Evolutionary conservation across 352 stramenopile genomes (phyloP).

Genomic region (Globisporangium nunn): DNA sequence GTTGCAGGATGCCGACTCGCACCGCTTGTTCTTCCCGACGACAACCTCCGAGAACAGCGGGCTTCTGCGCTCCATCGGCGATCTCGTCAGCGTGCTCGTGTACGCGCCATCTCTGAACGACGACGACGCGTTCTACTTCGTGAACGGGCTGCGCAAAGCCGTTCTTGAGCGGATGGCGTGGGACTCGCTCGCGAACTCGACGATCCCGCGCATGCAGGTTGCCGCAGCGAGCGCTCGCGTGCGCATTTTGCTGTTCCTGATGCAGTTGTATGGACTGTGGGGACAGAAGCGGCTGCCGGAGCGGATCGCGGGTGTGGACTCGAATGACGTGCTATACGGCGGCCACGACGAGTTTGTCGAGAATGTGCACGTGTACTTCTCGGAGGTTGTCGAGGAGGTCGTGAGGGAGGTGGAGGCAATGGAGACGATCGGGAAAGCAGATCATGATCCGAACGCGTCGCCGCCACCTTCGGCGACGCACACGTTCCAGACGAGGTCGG

Average conservation of each 20-base stretch:
- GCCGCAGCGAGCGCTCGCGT: conserved; percentile 18
- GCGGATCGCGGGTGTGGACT: conserved; percentile 48
- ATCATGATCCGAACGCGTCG: neutral
- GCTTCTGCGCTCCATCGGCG: conserved; percentile 26
- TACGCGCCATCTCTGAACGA: conserved; percentile 73
- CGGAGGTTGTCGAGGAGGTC: conserved; percentile 39
- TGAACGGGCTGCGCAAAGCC: conserved; percentile 65
- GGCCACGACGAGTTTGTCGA: conserved; percentile 44
- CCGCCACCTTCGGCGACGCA: neutral
- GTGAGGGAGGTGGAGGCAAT: conserved; percentile 41
- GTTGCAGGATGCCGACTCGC: neutral
- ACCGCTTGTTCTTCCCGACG: neutral
- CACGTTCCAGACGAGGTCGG: neutral
- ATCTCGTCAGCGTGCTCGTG: conserved; percentile 61
- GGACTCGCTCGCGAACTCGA: conserved; percentile 1
- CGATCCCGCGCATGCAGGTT: conserved; percentile 8
- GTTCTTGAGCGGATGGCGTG: conserved; percentile 47
- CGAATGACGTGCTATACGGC: conserved; percentile 84
- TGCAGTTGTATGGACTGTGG: conserved; percentile 60
- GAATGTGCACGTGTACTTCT: conserved; percentile 43
- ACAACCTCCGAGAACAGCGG: neutral
- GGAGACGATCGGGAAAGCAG: neutral
- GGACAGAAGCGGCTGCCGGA: conserved; percentile 32
- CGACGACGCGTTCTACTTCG: conserved; percentile 85
- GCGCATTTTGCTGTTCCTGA: conserved; percentile 30